Evolutionary conservation across 2,329 filamentous ascomycete species (phyloP), one percentile per base, ranked within the genome.

Genomic region (Fusarium nisikadoi): DNA sequence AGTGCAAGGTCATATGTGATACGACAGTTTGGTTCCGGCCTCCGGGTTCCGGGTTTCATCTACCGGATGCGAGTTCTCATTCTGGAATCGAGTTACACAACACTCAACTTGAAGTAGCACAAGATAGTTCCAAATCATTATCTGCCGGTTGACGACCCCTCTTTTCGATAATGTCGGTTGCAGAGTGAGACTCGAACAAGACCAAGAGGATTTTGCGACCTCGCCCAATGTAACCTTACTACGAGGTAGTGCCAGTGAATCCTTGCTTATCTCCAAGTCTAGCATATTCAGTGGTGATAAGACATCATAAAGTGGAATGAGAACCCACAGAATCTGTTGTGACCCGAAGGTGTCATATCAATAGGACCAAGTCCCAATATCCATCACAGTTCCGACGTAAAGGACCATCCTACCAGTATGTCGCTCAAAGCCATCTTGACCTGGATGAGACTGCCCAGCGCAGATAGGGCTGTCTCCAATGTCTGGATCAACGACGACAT

Each of bases 401-500:
- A 35, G 17, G 3, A 7, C 0, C 11, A 16, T 2, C 6, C 2
- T 3, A 19, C 1, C 13, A 52, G 2, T 2, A 52, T 52, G 49
- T 9, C 13, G 4, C 23, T 27, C 6, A 52, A 52, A 52, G 2
- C 49, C 13, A 17, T n/a, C 3, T 3, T 52, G 13, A 36, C 49
- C 9, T 36, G 33, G 49, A 36, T 38, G 23, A 52, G 31, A 17
- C 49, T 52, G 33, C 49, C 49, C 19, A 52, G 49, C 12, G n/a
- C 49, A 36, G 49, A 52, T 6, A 52, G 49, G 36, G 33, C 33
- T 5, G 49, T 52, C 33, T 52, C 49, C 13, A 52, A 38, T n/a
- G 33, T 52, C 5, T 52, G 49, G 49, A 52, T 52, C 23, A 52
- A 52, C 36, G 49, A 52, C 17, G 49, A 52, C 31, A 52, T 52